Evolutionary conservation across 495 filamentous ascomycete genomes (phyloP).

Genomic region (Antarctomyces pellizariae): DNA sequence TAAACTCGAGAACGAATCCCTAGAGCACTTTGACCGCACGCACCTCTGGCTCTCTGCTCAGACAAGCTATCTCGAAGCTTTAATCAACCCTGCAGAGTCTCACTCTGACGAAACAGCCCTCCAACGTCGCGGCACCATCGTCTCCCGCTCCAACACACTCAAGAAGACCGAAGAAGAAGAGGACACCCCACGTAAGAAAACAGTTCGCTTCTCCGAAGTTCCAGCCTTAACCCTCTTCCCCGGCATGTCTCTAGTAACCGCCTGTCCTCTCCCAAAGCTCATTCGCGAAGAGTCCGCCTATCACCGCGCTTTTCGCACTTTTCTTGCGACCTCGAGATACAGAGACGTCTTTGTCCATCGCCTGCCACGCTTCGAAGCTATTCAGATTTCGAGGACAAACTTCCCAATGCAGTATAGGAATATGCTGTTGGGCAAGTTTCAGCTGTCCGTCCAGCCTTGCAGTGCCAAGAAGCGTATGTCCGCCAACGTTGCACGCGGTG

Average conservation of each 20-base stretch:
- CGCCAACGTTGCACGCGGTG: conserved; percentile 31
- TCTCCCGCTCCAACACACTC: no score
- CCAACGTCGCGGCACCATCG: conserved; percentile 7
- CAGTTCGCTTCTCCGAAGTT: conserved; percentile 50
- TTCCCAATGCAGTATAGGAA: conserved; percentile 38
- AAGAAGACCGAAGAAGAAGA: conserved; percentile 4
- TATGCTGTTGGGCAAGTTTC: conserved; percentile 57
- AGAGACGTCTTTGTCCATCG: conserved; percentile 67
- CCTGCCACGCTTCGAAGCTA: conserved; percentile 64
- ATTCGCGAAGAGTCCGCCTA: conserved; percentile 55
- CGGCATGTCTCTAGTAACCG: conserved; percentile 23
- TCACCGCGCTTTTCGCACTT: conserved; percentile 66
- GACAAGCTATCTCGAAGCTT: conserved; percentile 46
- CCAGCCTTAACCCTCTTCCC: no score
- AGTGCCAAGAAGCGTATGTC: conserved; percentile 33
- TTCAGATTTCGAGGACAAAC: conserved; percentile 57
- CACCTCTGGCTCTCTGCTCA: conserved; percentile 63
- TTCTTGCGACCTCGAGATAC: conserved; percentile 29
- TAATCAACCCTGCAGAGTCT: conserved; percentile 37
- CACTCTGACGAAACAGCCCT: conserved; percentile 17
- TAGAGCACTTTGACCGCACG: conserved; percentile 55
- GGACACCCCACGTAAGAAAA: conserved; percentile 30
- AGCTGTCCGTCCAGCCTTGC: conserved; percentile 30
- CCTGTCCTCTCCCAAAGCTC: conserved; percentile 22
- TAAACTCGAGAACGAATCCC: conserved; percentile 37